Evolutionary conservation across 2,329 filamentous ascomycete genomes (phyloP), one percentile per base, ranked within the genome.

Genomic region (Nigrograna mackinnonii): DNA sequence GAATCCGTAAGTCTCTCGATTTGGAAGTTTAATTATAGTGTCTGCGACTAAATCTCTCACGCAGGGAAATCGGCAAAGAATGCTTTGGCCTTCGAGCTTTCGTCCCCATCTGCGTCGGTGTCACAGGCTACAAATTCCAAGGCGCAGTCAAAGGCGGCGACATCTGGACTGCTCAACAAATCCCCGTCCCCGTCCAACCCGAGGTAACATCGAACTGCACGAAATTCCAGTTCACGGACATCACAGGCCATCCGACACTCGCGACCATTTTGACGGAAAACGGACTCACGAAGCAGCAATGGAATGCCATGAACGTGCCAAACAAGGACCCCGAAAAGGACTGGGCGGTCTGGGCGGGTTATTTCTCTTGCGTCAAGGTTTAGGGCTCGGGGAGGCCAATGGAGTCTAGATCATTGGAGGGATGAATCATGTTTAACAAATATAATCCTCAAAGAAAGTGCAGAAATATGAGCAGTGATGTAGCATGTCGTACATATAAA

Each of bases 31-130:
- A n/a, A n/a, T n/a, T n/a, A n/a, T n/a, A n/a, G n/a, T n/a, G n/a
- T n/a, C n/a, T n/a, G n/a, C n/a, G n/a, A n/a, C n/a, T n/a, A n/a
- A 43, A 33, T 3, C n/a, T n/a, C n/a, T n/a, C n/a, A n/a, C n/a
- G n/a, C n/a, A n/a, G n/a, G n/a, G 47, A 54, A 31, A 41, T 55
- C 35, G 55, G 59, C 33, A 51, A 52, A 16, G 44, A 48, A 13
- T 65, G 61, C 43, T 59, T 56, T 37, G 57, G 62, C 11, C 52
- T 67, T 2, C 58, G 52, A 21, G 63, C 60, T n/a, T 61, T 56
- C 41, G 57, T 62, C 4, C 63, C 62, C 7, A 57, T 67, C 37
- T 68, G 64, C 53, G 64, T 66, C 40, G 44, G 44, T 18, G 53
- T 57, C 6, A 31, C 55, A 2, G 52, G 53, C 24, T 60, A 60